These are phyloP conservation scores for Murraya paniculata DNA, from an alignment of 345 rosid species.

Conservation along the genomic window DNA sequence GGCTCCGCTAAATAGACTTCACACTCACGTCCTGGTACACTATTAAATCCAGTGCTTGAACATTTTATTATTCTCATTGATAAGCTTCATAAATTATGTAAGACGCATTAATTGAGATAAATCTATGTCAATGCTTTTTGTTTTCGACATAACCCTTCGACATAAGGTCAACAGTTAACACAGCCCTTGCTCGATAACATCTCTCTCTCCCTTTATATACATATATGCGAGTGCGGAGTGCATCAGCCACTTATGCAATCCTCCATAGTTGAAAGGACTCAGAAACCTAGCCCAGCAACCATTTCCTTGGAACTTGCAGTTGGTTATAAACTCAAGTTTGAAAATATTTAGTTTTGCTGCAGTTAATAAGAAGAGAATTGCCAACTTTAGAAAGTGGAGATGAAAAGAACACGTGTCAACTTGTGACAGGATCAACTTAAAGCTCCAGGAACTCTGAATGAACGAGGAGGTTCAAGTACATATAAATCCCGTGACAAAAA, in stretches of 20 bases:
- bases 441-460: too few relatives aligned
- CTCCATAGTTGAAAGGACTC: constrained; percentile 25
- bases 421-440: too few relatives aligned
- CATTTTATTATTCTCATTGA: too few relatives aligned
- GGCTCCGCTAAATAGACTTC: too few relatives aligned
- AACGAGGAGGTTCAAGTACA: neutral
- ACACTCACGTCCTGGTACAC: too few relatives aligned
- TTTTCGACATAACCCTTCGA: neutral
- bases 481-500: neutral
- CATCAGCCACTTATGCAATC: constrained; percentile 47
- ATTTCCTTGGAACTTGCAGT: neutral
- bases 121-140: neutral
- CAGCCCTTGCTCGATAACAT: constrained; percentile 41
- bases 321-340: constrained; percentile 8
- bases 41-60: too few relatives aligned
- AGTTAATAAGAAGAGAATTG: too few relatives aligned
- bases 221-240: neutral
- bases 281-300: neutral
- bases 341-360: neutral
- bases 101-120: too few relatives aligned
- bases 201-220: constrained; percentile 31
- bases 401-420: too few relatives aligned
- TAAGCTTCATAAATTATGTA: too few relatives aligned
- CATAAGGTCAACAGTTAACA: too few relatives aligned
- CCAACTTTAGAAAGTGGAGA: too few relatives aligned